phyloP scores from a whole-genome alignment of 2,329 filamentous ascomycete species.

The Xylaria sp. region DNA sequence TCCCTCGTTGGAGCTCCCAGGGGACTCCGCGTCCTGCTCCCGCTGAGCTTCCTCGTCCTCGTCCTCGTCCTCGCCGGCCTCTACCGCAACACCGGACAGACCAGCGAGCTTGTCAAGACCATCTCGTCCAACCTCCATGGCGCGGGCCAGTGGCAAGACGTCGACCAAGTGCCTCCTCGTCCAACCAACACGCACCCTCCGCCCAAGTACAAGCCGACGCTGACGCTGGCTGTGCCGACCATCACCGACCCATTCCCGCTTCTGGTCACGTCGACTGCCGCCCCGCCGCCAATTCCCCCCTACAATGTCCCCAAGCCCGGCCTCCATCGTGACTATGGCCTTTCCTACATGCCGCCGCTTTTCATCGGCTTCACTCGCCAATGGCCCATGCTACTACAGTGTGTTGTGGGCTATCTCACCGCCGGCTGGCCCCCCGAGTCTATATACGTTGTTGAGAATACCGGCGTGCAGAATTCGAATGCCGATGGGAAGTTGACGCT shows the following conservation, averaged over 20 bases:
- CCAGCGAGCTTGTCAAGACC: slow-evolving; percentile 38
- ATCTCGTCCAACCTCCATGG: slow-evolving; percentile 40
- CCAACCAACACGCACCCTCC: slow-evolving; percentile 43
- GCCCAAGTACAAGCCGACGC: slow-evolving; percentile 46
- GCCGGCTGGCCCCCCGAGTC: slow-evolving; percentile 60
- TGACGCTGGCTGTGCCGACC: slow-evolving; percentile 37
- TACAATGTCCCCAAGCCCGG: slow-evolving; percentile 51
- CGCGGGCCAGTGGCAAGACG: slow-evolving; percentile 25
- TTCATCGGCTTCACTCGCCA: slow-evolving; percentile 62
- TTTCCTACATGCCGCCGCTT: slow-evolving; percentile 53
- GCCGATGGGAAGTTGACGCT: slow-evolving; percentile 51
- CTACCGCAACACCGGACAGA: slow-evolving; percentile 36
- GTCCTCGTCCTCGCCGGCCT: slow-evolving; percentile 37
- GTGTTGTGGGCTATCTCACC: slow-evolving; percentile 58
- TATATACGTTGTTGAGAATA: slow-evolving; percentile 62
- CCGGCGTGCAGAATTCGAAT: slow-evolving; percentile 58
- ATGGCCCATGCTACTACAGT: slow-evolving; percentile 58
- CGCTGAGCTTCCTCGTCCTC: slow-evolving; percentile 36
- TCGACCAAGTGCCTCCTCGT: slow-evolving; percentile 28
- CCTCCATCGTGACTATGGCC: slow-evolving; percentile 48
- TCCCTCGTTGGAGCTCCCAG: slow-evolving; percentile 34
- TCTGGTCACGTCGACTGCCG: slow-evolving; percentile 39
- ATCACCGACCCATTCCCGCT: slow-evolving; percentile 45
- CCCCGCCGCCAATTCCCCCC: slow-evolving; percentile 48
- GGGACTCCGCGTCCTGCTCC: slow-evolving; percentile 43